A percentile compares a stretch with the other conserved stretches of the same genome.
Conservation (phyloP, 2,329 filamentous ascomycete genomes). For the Simplicillium aogashimaense region DNA sequence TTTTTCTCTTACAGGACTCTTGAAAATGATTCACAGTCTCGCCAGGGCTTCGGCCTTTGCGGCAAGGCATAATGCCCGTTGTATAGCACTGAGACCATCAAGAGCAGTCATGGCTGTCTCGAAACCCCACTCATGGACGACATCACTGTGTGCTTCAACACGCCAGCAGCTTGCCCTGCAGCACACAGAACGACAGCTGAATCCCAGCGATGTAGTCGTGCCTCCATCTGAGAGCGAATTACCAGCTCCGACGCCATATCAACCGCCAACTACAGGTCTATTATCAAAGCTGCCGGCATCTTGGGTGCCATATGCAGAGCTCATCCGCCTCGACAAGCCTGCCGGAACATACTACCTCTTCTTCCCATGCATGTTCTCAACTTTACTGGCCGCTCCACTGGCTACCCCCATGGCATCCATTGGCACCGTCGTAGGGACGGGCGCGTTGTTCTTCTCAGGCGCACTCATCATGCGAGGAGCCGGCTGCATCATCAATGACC, state of each 20-base stretch:
- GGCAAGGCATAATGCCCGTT: no score
- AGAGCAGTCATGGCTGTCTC: conserved; percentile 4
- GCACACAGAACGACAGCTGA: conserved; percentile 11
- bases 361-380: conserved; percentile 78
- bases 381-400: conserved; percentile 67
- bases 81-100: conserved; percentile 8
- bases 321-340: conserved; percentile 73
- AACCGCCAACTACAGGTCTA: conserved; percentile 61
- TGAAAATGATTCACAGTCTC: no score
- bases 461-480: conserved; percentile 80
- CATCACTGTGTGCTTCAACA: background rate
- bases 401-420: conserved; percentile 50
- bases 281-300: conserved; percentile 58
- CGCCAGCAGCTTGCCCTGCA: conserved; percentile 9
- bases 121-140: background rate
- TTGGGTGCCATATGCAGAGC: conserved; percentile 44
- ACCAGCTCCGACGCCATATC: conserved; percentile 33
- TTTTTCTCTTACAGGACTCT: no score
- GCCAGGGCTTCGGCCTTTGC: no score
- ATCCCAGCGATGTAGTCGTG: conserved; percentile 4
- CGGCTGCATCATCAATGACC: conserved; percentile 82
- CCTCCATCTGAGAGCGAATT: background rate
- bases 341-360: conserved; percentile 77
- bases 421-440: conserved; percentile 51
- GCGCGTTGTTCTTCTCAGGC: conserved; percentile 62